Conservation (phyloP, 257 asterid genomes). For the Scutellaria baicalensis region DNA sequence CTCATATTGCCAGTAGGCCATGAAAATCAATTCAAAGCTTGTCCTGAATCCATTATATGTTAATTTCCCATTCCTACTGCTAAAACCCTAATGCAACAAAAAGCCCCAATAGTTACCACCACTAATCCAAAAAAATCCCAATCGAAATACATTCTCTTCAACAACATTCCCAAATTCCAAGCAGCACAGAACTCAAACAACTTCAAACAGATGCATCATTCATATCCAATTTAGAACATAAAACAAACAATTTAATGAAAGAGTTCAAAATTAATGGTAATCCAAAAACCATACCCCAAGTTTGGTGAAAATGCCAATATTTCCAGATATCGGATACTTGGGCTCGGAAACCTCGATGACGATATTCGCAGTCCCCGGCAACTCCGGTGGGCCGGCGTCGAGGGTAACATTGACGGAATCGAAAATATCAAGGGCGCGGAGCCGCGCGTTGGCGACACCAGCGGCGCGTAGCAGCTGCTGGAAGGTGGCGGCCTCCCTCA, state of each 20-base stretch:
- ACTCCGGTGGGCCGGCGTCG: constrained; percentile 85
- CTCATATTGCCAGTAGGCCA: not conserved
- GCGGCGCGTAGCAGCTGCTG: constrained; percentile 76
- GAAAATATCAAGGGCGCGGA: constrained; percentile 62
- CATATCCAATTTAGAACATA: not conserved
- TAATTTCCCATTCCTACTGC: not conserved
- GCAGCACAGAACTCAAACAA: not conserved
- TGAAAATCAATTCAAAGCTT: not conserved
- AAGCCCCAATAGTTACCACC: not conserved
- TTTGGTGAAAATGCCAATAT: constrained; percentile 63
- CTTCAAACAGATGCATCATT: not conserved
- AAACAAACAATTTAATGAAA: not conserved
- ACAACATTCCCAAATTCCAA: constrained; percentile 6
- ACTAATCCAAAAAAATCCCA: not conserved
- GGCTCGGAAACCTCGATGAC: constrained; percentile 70
- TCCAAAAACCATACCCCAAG: constrained; percentile 55
- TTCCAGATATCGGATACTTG: constrained; percentile 51
- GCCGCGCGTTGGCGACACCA: constrained; percentile 42
- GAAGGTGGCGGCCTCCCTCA: constrained; percentile 50
- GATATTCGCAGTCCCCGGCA: constrained; percentile 85
- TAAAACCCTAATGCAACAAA: not conserved
- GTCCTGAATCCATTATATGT: not conserved
- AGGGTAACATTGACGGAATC: constrained; percentile 72
- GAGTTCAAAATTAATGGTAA: not conserved
- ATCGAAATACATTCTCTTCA: not conserved